Evolutionary conservation across 805 yeast species (phyloP), one percentile per base, ranked within the genome.

Genomic region (Pichia nanzhaoensis): DNA sequence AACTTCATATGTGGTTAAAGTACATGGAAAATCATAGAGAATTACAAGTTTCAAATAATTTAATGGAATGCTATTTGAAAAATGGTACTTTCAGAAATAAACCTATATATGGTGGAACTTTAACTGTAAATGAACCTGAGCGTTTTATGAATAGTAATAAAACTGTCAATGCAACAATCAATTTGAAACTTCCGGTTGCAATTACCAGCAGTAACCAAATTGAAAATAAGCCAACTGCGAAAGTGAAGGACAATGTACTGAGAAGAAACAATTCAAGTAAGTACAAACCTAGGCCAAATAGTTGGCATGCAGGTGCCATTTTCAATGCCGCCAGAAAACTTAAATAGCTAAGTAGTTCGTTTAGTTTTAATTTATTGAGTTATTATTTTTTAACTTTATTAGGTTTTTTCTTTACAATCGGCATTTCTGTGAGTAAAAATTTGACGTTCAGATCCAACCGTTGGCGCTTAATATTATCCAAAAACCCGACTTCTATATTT

Each of bases 351-450:
- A 16, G 28, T 22, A 24, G 18, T 36, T 20, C 4, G 18, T 30
- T 16, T 28, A 16, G 7, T 18, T 17, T 37, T 37, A 18, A 16
- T 17, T 32, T 28, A n/a, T 30, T 32, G 28, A 24, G 32, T 31
- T 34, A 3, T 38, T 34, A 27, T 14, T 31, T 20, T 13, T 24
- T 16, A 34, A 28, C 3, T 9, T 34, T 31, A 5, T 34, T 20
- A 8, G 36, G 22, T 46, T 61, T 63, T 34, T 53, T 55, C 34
- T 58, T 44, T 8, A 33, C 44, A 0, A 73, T 58, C 0, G 81
- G 78, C 8, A 75, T 78, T 9, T 71, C 61, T 2, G 80, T 73
- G 19, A 65, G 49, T 31, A 77, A 47, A 47, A 72, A 64, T 49
- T 71, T 69, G 18, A 78, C 60, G 17, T 68, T 49, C 40, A 56